Percentiles rank a stretch among this genome's conserved stretches.
These are phyloP conservation scores for Xylaria polymorpha DNA, from an alignment of 2,329 filamentous ascomycete species.

Conservation along the genomic window DNA sequence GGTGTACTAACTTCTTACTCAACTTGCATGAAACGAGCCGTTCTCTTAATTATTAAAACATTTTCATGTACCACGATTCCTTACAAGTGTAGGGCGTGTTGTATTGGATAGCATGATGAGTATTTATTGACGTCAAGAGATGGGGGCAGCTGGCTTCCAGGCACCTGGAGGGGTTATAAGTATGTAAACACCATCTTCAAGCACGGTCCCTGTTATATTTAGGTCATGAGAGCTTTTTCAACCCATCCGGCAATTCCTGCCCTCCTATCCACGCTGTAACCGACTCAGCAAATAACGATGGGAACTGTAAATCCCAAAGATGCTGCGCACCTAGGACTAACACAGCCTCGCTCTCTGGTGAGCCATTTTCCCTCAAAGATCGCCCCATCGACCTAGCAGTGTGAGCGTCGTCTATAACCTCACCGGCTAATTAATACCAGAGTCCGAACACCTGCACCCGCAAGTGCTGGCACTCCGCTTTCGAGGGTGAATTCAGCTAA, in stretches of 20 bases:
- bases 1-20: too few species aligned
- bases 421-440: conserved; percentile 24
- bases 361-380: conserved; percentile 40
- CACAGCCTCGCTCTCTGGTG: conserved; percentile 46
- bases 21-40: too few species aligned
- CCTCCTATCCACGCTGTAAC: conserved; percentile 53
- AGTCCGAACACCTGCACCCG: conserved; percentile 1
- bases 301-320: conserved; percentile 56
- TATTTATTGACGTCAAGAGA: too few species aligned
- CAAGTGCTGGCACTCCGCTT: conserved; percentile 1
- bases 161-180: too few species aligned
- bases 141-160: too few species aligned
- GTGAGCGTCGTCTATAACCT: conserved; percentile 27
- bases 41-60: too few species aligned
- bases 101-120: too few species aligned
- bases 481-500: conserved; percentile 19
- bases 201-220: not conserved
- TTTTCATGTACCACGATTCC: too few species aligned
- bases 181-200: too few species aligned
- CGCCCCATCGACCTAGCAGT: conserved; percentile 45
- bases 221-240: conserved; percentile 31
- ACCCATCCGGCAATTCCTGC: conserved; percentile 44
- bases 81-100: too few species aligned
- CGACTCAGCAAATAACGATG: conserved; percentile 53
- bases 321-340: conserved; percentile 54